Evolutionary conservation across 768 basidiomycete species (phyloP), one percentile per base, ranked within the genome.

Genomic region (Postia placenta): DNA sequence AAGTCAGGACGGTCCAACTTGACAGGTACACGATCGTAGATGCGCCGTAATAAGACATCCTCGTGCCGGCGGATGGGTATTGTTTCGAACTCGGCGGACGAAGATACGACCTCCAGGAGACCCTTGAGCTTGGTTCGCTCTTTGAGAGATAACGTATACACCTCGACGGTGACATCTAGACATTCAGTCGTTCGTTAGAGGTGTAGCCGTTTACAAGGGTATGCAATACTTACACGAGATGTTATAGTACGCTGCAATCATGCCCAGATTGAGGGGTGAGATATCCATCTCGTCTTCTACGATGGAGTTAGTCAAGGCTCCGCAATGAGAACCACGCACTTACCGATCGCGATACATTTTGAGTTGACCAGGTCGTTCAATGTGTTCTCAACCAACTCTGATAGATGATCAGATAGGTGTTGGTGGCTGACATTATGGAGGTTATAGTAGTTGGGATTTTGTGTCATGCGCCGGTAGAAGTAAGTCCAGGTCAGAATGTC

Each of bases 401-500:
- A 97, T 4, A 98, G 73, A 63, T 97, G 93, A 54, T 98, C 95
- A 0, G 93, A 95, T 11, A 98, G 74, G 63, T 96, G 92, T 41
- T 93, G 89, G 61, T 97, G 94, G 57, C 85, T 92, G 64, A 96
- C 94, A 51, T 92, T 94, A 73, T 94, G 88, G 14, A 94, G 71
- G 54, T 92, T 92, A 71, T 93, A 93, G 65, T 91, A 94, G 59
- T 93, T 92, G 0, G 95, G 93, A 53, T 98, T 99, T 63, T 97
- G 92, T 0, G 92, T 94, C 85, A 98, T 89, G 12, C 96, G 81
- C 39, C 95, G 82, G 67, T 98, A 98, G 74, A 97, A 92, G 74
- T 88, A 96, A 11, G 94, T 94, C 96, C 96, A 99, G 0, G 96
- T 99, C 59, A 96, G 72, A 63, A 96, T 96, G 67, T 99, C 95